Conservation (phyloP, 2,329 filamentous ascomycete species). For the Chaetomiaceae sp. region DNA sequence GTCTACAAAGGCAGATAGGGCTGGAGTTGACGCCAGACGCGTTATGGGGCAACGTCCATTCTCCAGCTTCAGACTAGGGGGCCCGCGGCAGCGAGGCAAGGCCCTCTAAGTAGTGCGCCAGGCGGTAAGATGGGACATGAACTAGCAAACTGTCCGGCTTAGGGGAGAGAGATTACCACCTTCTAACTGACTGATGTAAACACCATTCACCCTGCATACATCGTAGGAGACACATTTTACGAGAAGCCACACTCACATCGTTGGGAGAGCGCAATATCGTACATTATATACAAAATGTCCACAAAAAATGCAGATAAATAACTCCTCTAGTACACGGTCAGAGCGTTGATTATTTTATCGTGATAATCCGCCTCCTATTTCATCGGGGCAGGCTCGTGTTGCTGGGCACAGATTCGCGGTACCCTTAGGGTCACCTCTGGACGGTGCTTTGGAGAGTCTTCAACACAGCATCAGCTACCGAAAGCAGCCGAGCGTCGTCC, state of each 20-base stretch:
- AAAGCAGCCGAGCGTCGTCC: conserved; percentile 62
- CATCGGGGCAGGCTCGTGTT: too few species aligned
- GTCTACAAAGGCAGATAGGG: background rate
- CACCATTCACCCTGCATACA: background rate
- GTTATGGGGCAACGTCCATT: background rate
- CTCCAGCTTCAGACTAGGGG: background rate
- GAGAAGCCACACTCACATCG: background rate
- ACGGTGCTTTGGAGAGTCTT: background rate
- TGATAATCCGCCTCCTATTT: too few species aligned
- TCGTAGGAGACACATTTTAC: too few species aligned
- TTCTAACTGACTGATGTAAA: background rate
- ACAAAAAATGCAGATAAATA: background rate
- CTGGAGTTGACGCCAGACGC: background rate
- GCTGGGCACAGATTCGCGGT: too few species aligned
- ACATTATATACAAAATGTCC: conserved; percentile 7
- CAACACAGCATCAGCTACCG: conserved; percentile 45
- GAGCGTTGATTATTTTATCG: too few species aligned
- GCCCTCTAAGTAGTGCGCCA: background rate
- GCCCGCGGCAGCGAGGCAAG: background rate
- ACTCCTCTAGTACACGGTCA: too few species aligned
- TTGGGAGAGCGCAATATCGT: background rate
- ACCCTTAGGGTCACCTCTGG: background rate
- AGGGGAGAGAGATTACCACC: background rate
- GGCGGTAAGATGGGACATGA: background rate
- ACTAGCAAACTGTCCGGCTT: background rate